Conservation (phyloP, 805 yeast genomes). For the Saccharomycopsis oosterbeekiorum region DNA sequence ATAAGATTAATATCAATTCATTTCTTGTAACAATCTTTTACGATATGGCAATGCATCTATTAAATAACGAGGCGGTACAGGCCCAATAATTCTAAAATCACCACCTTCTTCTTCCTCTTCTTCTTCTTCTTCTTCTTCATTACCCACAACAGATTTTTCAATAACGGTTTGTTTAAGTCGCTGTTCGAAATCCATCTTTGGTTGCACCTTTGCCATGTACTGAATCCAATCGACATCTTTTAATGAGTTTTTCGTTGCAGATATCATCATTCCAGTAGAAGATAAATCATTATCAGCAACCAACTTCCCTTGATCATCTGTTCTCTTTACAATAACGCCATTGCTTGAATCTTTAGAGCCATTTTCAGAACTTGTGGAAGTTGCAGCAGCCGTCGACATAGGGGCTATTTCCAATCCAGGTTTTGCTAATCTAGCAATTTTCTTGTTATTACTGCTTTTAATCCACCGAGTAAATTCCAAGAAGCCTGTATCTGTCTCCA, state of each 20-base stretch:
- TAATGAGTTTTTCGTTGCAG: constrained; percentile 23
- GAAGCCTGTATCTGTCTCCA: constrained; percentile 37
- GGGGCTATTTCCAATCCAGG: constrained; percentile 23
- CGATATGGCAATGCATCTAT: constrained; percentile 12
- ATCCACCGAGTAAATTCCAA: constrained; percentile 49
- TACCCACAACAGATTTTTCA: constrained; percentile 17
- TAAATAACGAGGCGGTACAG: constrained; percentile 15
- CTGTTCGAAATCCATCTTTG: constrained; percentile 23
- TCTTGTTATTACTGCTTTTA: constrained; percentile 28
- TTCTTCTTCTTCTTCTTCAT: neutral
- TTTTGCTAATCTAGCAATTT: constrained; percentile 2
- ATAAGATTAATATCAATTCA: neutral
- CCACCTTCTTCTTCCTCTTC: constrained; percentile 9
- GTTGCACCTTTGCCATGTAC: constrained; percentile 30
- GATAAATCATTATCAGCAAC: neutral
- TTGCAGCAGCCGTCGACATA: constrained; percentile 20
- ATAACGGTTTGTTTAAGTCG: constrained; percentile 24
- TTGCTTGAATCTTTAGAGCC: constrained; percentile 22
- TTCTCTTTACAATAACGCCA: constrained; percentile 9
- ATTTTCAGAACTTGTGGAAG: constrained; percentile 21
- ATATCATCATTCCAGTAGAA: neutral
- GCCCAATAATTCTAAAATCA: constrained; percentile 12
- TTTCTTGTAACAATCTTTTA: constrained; percentile 2
- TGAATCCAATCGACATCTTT: constrained; percentile 30
- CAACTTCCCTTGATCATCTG: constrained; percentile 9